Conservation (phyloP, 805 yeast species). For the Candida yuanshanica region DNA sequence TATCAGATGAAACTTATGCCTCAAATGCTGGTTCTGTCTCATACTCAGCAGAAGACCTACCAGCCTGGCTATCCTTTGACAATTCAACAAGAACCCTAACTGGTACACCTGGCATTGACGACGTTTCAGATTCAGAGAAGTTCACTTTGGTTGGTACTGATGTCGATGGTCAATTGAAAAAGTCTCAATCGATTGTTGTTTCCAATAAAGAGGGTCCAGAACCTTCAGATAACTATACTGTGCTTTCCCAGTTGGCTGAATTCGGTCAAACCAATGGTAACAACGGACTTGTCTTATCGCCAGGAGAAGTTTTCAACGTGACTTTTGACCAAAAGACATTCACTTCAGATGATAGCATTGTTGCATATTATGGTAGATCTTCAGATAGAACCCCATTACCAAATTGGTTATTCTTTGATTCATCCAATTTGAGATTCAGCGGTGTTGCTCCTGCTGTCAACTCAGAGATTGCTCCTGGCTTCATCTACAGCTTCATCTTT, state of each 20-base stretch:
- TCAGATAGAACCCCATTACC: slow-evolving; percentile 84
- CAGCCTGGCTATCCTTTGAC: slow-evolving; percentile 79
- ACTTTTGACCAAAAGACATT: slow-evolving; percentile 62
- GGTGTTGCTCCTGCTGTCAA: slow-evolving; percentile 89
- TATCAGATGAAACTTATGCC: slow-evolving; percentile 66
- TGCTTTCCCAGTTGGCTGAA: slow-evolving; percentile 47
- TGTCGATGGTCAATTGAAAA: slow-evolving; percentile 40
- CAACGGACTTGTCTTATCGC: slow-evolving; percentile 65
- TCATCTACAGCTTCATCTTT: slow-evolving; percentile 59
- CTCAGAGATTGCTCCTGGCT: slow-evolving; percentile 84
- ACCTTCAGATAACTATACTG: slow-evolving; percentile 36
- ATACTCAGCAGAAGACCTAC: slow-evolving; percentile 56
- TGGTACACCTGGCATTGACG: slow-evolving; percentile 56
- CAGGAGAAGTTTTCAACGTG: slow-evolving; percentile 62
- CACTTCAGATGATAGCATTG: slow-evolving; percentile 43
- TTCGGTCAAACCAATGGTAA: slow-evolving; percentile 75
- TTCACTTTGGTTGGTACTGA: slow-evolving; percentile 65
- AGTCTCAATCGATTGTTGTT: slow-evolving; percentile 54
- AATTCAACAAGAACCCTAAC: slow-evolving; percentile 48
- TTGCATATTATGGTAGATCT: slow-evolving; percentile 77
- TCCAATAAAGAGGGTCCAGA: slow-evolving; percentile 51
- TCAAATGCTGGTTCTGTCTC: slow-evolving; percentile 39
- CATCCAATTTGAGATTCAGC: slow-evolving; percentile 54
- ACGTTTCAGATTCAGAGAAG: slow-evolving; percentile 39
- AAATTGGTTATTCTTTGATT: slow-evolving; percentile 76